These are phyloP conservation scores for Telopea speciosissima DNA, from an alignment of 177 flowering plant species.

Conservation along the genomic window DNA sequence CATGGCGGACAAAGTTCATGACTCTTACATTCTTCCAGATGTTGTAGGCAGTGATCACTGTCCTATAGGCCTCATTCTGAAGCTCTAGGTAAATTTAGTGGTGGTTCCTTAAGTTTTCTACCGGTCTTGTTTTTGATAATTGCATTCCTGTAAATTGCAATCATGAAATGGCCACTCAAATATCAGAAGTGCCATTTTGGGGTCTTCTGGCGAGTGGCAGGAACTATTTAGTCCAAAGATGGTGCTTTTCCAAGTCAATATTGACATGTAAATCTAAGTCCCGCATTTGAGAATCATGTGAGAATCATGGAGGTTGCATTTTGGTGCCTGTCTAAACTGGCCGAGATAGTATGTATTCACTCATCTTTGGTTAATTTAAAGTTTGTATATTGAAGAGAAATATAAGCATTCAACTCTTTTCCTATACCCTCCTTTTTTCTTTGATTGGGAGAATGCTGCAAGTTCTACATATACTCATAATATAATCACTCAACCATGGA, in stretches of 20 bases:
- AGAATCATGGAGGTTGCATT: too few relatives aligned
- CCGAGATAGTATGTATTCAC: neutral
- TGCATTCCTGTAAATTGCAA: neutral
- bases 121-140: neutral
- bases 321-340: neutral
- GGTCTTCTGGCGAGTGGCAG: neutral
- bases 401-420: too few relatives aligned
- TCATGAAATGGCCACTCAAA: neutral
- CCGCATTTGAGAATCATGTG: too few relatives aligned
- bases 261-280: too few relatives aligned
- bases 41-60: constrained; percentile 86
- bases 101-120: too few relatives aligned
- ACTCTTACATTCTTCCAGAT: constrained; percentile 87
- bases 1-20: constrained; percentile 71
- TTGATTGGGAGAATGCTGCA: too few relatives aligned
- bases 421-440: too few relatives aligned
- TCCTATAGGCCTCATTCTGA: constrained; percentile 78
- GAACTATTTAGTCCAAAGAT: neutral
- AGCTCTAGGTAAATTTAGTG: constrained; percentile 35
- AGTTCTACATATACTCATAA: too few relatives aligned
- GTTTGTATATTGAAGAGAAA: too few relatives aligned
- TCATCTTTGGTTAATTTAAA: too few relatives aligned
- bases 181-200: neutral
- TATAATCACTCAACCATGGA: too few relatives aligned
- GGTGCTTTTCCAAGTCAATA: neutral